These are phyloP conservation scores for Xylariales sp. DNA, from an alignment of 2,329 filamentous ascomycete species.

Conservation along the genomic window DNA sequence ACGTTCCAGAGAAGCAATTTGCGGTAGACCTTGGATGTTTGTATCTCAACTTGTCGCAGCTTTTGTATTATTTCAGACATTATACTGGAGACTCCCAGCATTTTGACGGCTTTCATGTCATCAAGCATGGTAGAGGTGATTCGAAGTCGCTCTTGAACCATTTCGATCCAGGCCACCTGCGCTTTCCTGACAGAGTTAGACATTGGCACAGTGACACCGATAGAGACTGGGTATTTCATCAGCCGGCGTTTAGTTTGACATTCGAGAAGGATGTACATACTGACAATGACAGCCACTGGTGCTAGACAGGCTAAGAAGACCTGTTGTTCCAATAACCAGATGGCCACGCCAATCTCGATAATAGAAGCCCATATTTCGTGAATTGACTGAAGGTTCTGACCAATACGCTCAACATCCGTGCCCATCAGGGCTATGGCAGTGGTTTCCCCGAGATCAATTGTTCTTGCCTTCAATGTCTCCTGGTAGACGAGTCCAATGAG, in stretches of 20 bases:
- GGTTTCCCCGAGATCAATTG: slow-evolving; percentile 19
- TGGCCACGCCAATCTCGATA: slow-evolving; percentile 22
- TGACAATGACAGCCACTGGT: background rate
- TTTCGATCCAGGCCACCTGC: slow-evolving; percentile 35
- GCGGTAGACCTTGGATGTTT: background rate
- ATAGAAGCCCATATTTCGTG: slow-evolving; percentile 26
- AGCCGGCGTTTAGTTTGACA: background rate
- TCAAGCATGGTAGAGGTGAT: slow-evolving; percentile 34
- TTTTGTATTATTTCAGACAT: background rate
- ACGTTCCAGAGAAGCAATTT: background rate
- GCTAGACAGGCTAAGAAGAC: slow-evolving; percentile 16
- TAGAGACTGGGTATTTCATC: background rate
- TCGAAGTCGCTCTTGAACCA: slow-evolving; percentile 36
- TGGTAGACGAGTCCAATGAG: slow-evolving; percentile 21
- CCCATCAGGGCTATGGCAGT: slow-evolving; percentile 28
- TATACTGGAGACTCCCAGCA: background rate
- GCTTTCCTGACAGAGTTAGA: slow-evolving; percentile 14
- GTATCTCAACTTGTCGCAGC: background rate
- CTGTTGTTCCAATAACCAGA: slow-evolving; percentile 25
- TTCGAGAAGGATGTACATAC: background rate
- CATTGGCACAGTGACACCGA: slow-evolving; percentile 2
- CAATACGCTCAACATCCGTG: slow-evolving; percentile 27
- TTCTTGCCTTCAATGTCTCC: slow-evolving; percentile 13
- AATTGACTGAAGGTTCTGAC: slow-evolving; percentile 13
- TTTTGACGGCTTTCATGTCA: slow-evolving; percentile 25